Conservation (phyloP, 2,329 filamentous ascomycete genomes). For the Cyphellophora europaea region DNA sequence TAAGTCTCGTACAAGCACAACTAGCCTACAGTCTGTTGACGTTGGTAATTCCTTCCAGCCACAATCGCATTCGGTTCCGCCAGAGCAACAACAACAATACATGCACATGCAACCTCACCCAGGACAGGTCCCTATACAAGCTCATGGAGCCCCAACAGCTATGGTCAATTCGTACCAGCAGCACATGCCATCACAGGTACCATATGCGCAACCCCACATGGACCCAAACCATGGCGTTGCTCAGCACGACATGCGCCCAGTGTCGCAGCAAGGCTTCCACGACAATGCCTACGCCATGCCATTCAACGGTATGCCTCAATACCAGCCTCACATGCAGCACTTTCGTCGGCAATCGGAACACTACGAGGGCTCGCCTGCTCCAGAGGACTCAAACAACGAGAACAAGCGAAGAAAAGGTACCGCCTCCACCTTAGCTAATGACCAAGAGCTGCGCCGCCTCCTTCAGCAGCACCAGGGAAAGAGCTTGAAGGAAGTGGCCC, state of each 20-base stretch:
- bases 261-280: conserved; percentile 15
- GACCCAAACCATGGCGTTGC: no score
- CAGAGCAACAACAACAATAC: conserved; percentile 9
- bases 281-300: no score
- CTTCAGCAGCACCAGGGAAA: conserved; percentile 38
- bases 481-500: conserved; percentile 36
- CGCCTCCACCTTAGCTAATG: conserved; percentile 38
- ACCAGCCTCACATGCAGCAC: conserved; percentile 26
- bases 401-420: conserved; percentile 35
- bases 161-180: background rate
- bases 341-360: conserved; percentile 19
- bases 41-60: conserved; percentile 18
- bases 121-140: no score
- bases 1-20: conserved; percentile 36
- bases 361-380: conserved; percentile 27
- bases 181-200: no score
- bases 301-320: conserved; percentile 27
- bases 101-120: no score
- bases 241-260: conserved; percentile 16
- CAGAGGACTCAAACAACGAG: conserved; percentile 34
- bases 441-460: conserved; percentile 38
- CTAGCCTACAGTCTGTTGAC: conserved; percentile 36
- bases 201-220: no score
- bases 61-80: no score
- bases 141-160: conserved; percentile 3